Base-by-base conservation (phyloP, 2,329 filamentous ascomycete genomes). In the Diaporthe batatas region DNA sequence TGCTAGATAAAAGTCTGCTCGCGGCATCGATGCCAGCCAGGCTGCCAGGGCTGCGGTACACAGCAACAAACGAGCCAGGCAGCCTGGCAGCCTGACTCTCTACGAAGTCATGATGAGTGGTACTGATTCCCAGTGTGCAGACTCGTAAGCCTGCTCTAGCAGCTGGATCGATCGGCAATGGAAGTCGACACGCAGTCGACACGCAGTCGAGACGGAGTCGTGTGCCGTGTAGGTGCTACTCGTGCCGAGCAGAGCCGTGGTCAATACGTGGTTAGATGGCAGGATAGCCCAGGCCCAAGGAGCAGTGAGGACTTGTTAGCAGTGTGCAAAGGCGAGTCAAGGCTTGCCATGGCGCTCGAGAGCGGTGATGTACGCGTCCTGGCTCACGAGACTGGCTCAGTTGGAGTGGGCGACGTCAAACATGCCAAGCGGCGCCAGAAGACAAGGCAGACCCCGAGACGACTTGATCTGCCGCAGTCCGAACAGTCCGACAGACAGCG, bases 361-460 rank as follows among this genome's bases (percentile, higher is more conserved):
- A 49, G 32, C 36, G 62, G 44, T 67, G 62, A 67, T 67, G 62
- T 67, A 39, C 62, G 62, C 18, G 62, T 53, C 32, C 44, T 23
- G 62, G 47, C 62, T 53, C 62, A 67, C n/a, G 62, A 67, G 62
- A 53, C 62, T 67, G 29, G 62, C 62, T 36, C 62, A 39, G 62
- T 51, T 21, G 51, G 58, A 34, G 42, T 71, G 68, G 44, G 68
- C 44, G 62, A 68, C 29, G 62, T 73, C 59, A 73, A 73, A 73
- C 69, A 49, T 64, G 72, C 72, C 72, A 73, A 73, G 72, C 23
- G 47, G 67, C 67, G 29, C 49, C 47, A 59, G 47, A 68, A 51
- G 72, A 42, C 42, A 39, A 47, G 62, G 62, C 62, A 67, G 62
- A 67, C 39, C 47, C 62, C 62, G 47, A 67, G 62, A 67, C 47